Conservation (phyloP, 192 early-diverging fungal genomes). For the Cetraspora pellucida region DNA sequence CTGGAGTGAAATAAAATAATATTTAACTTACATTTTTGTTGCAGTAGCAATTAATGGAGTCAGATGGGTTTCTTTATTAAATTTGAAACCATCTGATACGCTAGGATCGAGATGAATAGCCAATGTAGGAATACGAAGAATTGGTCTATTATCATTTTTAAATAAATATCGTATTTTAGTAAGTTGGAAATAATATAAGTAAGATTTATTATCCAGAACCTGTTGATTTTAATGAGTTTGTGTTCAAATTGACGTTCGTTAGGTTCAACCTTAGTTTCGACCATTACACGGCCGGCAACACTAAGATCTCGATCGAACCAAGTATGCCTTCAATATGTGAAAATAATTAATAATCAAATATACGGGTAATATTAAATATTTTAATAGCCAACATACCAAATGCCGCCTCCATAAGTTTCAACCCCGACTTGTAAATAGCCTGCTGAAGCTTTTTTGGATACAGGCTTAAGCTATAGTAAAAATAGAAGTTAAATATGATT, state of each 20-base stretch:
- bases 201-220: constrained; percentile 18
- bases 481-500: not conserved
- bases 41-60: constrained; percentile 84
- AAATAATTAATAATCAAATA: not conserved
- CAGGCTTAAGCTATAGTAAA: constrained; percentile 50
- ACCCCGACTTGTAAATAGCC: constrained; percentile 93
- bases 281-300: constrained; percentile 91
- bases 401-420: constrained; percentile 93
- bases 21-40: constrained; percentile 54
- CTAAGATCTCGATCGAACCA: constrained; percentile 99
- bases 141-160: constrained; percentile 56
- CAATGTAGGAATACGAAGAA: constrained; percentile 93
- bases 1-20: not conserved
- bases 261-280: constrained; percentile 73
- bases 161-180: not conserved
- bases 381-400: constrained; percentile 58
- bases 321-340: constrained; percentile 59
- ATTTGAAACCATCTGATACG: constrained; percentile 79
- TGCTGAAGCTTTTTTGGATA: constrained; percentile 84
- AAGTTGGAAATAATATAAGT: not conserved
- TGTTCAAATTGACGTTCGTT: constrained; percentile 59
- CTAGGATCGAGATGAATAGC: constrained; percentile 94
- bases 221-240: constrained; percentile 78
- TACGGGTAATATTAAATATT: not conserved
- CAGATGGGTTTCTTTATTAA: constrained; percentile 94